Base-by-base conservation (phyloP, 2,329 filamentous ascomycete species). In the Xylariaceae sp. region DNA sequence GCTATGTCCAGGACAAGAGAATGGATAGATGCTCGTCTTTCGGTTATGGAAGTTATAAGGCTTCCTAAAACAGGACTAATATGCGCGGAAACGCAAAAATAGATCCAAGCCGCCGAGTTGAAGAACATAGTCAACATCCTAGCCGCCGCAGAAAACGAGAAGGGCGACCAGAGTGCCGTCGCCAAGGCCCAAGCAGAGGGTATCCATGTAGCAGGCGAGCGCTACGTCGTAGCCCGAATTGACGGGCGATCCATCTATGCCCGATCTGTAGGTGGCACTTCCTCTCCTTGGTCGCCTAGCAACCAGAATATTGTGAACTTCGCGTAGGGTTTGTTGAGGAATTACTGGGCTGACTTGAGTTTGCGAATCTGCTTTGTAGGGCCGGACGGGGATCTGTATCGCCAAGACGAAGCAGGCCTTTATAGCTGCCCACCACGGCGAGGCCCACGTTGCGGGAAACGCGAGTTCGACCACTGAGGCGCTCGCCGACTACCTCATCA, bases 381-480 rank as follows among this genome's bases (percentile, higher is more conserved):
- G 90, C 68, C 91, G 88, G 74, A 85, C 88, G 73, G 95, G 95
- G 65, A 78, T 96, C 70, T 82, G 89, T 72, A 85, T 95, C 69
- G 87, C 88, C 77, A 96, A 96, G 83, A 96, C 94, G 70, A 88
- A 83, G 71, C 89, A 96, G 78, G 91, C 92, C 67, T 87, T 98
- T 74, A 85, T 99, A 73, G 79, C 99, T 74, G 90, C 87, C 67
- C 92, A 96, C 81, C 92, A 98, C 82, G 82, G 82, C 66, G 91
- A 96, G 75, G 74, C 75, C 61, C 79, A 87, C 67, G 82, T 90
- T 74, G 90, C 90, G 49, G 87, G 91, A 73, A 88, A 89, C 74
- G 87, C 91, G 62, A 87, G 87, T 69, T 85, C 85, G 73, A 91
- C 90, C 46, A 90, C 96, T 66, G 90, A 94, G 80, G 82, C 86